Conservation (phyloP, 768 basidiomycete genomes). For the Pholiota molesta region DNA sequence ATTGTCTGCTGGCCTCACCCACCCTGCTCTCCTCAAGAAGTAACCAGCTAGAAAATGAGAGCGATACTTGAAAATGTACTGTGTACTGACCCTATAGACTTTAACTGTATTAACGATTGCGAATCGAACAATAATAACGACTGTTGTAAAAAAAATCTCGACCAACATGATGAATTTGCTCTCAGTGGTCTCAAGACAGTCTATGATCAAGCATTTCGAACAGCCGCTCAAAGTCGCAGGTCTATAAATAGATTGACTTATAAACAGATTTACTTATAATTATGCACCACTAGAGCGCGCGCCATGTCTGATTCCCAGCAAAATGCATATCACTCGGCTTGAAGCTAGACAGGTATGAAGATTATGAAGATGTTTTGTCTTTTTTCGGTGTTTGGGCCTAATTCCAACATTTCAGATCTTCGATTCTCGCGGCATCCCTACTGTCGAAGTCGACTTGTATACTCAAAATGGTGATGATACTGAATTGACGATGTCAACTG, state of each 20-base stretch:
- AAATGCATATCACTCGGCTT: slow-evolving; percentile 12
- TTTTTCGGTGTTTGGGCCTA: not conserved
- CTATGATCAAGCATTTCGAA: not conserved
- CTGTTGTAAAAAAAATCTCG: not conserved
- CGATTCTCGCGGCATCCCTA: slow-evolving; percentile 15
- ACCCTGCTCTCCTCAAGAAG: slow-evolving; percentile 72
- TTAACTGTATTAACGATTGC: slow-evolving; percentile 12
- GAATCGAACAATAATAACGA: not conserved
- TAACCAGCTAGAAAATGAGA: slow-evolving; percentile 28
- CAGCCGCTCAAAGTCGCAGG: not conserved
- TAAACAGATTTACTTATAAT: not conserved
- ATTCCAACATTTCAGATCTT: slow-evolving; percentile 7
- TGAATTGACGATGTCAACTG: not conserved
- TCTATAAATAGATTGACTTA: slow-evolving; percentile 8
- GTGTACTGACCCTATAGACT: slow-evolving; percentile 19
- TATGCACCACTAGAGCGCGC: not conserved
- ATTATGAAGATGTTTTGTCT: not conserved
- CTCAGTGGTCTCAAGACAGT: not conserved
- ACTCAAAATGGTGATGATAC: slow-evolving; percentile 10
- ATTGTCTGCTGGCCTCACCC: slow-evolving; percentile 67
- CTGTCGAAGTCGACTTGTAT: slow-evolving; percentile 16
- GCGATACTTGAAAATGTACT: slow-evolving; percentile 13
- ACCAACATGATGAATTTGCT: not conserved
- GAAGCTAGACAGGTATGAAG: slow-evolving; percentile 15
- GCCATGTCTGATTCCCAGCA: slow-evolving; percentile 2